These are phyloP conservation scores for Phytopythium helicoides DNA, from an alignment of 352 stramenopile species.

Conservation along the genomic window DNA sequence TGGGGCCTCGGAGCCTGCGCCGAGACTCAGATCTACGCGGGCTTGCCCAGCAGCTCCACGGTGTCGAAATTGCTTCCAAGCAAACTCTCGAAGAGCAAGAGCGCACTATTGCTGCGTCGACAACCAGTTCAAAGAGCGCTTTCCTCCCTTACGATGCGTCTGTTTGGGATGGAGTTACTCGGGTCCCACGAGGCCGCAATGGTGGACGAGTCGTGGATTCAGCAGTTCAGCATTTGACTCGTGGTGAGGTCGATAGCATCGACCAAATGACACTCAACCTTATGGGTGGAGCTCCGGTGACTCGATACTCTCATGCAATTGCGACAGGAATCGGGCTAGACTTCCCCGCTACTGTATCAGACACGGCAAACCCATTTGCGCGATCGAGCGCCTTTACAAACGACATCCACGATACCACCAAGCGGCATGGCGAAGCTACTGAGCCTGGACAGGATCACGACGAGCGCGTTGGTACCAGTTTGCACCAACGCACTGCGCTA, in stretches of 20 bases:
- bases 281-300: conserved; percentile 40
- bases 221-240: conserved; percentile 56
- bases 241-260: conserved; percentile 62
- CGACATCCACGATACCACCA: conserved; percentile 58
- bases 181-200: conserved; percentile 55
- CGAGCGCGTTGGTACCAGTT: conserved; percentile 46
- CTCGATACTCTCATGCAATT: conserved; percentile 68
- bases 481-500: conserved; percentile 62
- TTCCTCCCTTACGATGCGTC: conserved; percentile 34
- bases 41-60: conserved; percentile 33
- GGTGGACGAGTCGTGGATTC: conserved; percentile 46
- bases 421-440: conserved; percentile 65
- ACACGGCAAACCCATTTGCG: conserved; percentile 57
- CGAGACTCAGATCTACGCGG: conserved; percentile 43
- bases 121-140: conserved; percentile 32
- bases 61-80: conserved; percentile 26
- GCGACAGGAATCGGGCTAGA: conserved; percentile 52
- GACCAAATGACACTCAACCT: conserved; percentile 65
- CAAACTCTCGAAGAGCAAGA: conserved; percentile 23
- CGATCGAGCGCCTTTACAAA: conserved; percentile 74
- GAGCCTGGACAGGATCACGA: conserved; percentile 51
- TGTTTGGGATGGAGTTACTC: conserved; percentile 23
- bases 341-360: conserved; percentile 48
- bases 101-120: conserved; percentile 10
- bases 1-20: conserved; percentile 39